Percentiles rank a stretch among this genome's conserved stretches.
phyloP scores from a whole-genome alignment of 768 basidiomycete species.

The Roridomyces roridus region DNA sequence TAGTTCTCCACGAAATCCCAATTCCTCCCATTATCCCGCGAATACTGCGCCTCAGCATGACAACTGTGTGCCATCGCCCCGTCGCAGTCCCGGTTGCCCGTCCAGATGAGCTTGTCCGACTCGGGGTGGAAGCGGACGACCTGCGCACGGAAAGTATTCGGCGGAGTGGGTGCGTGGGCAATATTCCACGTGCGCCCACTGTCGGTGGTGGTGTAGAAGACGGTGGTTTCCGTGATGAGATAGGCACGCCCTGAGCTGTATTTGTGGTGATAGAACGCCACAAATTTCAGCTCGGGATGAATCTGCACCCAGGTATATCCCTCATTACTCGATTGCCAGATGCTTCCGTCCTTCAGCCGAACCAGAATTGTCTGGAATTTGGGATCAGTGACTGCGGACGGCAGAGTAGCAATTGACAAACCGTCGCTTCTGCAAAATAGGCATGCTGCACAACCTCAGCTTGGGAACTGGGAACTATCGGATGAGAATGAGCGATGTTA shows the following conservation, averaged over 20 bases:
- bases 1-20: slow-evolving; percentile 86
- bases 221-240: slow-evolving; percentile 73
- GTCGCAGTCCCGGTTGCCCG: slow-evolving; percentile 73
- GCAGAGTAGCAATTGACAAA: slow-evolving; percentile 32
- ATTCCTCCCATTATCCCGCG: slow-evolving; percentile 72
- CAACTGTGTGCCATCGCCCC: slow-evolving; percentile 53
- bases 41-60: slow-evolving; percentile 75
- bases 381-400: slow-evolving; percentile 7
- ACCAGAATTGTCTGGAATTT: slow-evolving; percentile 77
- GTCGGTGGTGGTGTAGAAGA: slow-evolving; percentile 83
- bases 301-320: slow-evolving; percentile 89
- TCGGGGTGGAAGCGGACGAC: slow-evolving; percentile 88
- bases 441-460: slow-evolving; percentile 70
- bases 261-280: slow-evolving; percentile 86
- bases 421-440: slow-evolving; percentile 84
- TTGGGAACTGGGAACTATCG: slow-evolving; percentile 58
- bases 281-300: slow-evolving; percentile 64
- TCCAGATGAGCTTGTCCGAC: slow-evolving; percentile 89
- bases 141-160: slow-evolving; percentile 79
- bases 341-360: slow-evolving; percentile 70
- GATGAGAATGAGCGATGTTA: neutral
- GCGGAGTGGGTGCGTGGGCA: slow-evolving; percentile 62
- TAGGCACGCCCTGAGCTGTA: slow-evolving; percentile 87
- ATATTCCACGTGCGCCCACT: slow-evolving; percentile 74
- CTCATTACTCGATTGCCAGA: slow-evolving; percentile 96